Percentiles rank a stretch among this genome's conserved stretches.
These are phyloP conservation scores for Lactarius sp. DNA, from an alignment of 768 basidiomycete species.

Conservation along the genomic window DNA sequence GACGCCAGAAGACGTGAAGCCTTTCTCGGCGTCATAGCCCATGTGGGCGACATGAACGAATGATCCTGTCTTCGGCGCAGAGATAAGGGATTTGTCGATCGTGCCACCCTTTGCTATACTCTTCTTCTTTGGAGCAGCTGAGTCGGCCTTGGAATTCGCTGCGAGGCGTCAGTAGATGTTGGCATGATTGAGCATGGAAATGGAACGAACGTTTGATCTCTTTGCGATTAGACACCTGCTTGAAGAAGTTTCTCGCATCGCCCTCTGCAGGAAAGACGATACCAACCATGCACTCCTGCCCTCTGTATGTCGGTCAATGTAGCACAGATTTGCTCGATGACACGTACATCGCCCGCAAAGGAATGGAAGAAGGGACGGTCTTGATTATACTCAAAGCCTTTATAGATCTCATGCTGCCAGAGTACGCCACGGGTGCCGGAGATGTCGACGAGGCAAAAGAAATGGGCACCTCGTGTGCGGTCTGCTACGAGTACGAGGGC, in stretches of 20 bases:
- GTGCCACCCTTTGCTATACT: constrained; percentile 59
- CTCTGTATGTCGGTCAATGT: neutral
- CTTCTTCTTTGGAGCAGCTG: constrained; percentile 50
- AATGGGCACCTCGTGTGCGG: constrained; percentile 47
- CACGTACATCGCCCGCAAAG: constrained; percentile 87
- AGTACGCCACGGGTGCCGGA: constrained; percentile 79
- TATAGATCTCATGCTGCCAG: constrained; percentile 91
- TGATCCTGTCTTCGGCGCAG: constrained; percentile 67
- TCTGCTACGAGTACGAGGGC: constrained; percentile 71
- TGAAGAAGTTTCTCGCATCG: constrained; percentile 80
- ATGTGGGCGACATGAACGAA: constrained; percentile 94
- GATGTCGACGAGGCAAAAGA: constrained; percentile 80
- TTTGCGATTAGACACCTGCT: constrained; percentile 74
- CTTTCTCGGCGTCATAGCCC: constrained; percentile 84
- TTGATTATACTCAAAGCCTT: constrained; percentile 71
- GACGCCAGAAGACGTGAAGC: constrained; percentile 81
- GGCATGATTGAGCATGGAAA: constrained; percentile 8
- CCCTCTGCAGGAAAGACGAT: constrained; percentile 84
- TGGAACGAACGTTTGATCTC: constrained; percentile 37
- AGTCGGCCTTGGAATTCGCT: constrained; percentile 42
- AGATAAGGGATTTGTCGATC: constrained; percentile 92
- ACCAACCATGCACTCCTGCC: constrained; percentile 84
- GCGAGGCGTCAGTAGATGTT: neutral
- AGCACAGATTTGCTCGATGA: neutral
- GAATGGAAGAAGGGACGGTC: constrained; percentile 92